Base-by-base conservation (phyloP, 2,329 filamentous ascomycete species). In the Cryphonectria naterciae region DNA sequence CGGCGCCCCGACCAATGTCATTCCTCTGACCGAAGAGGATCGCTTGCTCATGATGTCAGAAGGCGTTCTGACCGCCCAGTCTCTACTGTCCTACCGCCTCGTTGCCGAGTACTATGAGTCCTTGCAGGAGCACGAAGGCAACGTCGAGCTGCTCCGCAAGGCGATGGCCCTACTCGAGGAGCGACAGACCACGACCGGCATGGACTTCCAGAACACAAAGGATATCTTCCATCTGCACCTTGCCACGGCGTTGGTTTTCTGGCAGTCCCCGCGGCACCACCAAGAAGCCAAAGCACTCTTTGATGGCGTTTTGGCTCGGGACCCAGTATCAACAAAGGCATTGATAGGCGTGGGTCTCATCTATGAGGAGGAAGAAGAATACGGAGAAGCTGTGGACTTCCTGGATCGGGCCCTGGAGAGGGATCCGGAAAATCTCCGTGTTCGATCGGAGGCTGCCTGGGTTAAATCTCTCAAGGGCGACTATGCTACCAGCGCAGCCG, bases 311-410 rank as follows among this genome's bases (percentile, higher is more conserved):
- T 85, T 99, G 0, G 84, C 88, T 64, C 88, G 92, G 37, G 94
- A 97, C 70, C 87, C 90, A 1, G 89, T 88, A 2, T 95, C 92
- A 0, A 97, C 94, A 0, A 83, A 90, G 41, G 95, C 95, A 2
- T 84, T 99, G 73, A 93, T 98, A 62, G 96, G 96, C 0, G 89
- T 98, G 46, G 97, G 96, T 1, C 82, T 98, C 35, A 95, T 99
- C 56, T 91, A 95, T 63, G 94, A 98, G 80, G 96, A 98, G 76
- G 94, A 97, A 74, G 92, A 97, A 76, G 92, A 98, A 73, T 98
- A 93, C 76, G 85, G 88, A 63, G 87, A 93, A 76, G 96, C 97
- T 0, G 89, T 95, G 54, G 88, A 92, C 39, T 98, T 97, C 77
- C 83, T 99, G 17, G 87, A 87, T 54, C 88, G 93, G 73, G 96